These are phyloP conservation scores for Coemansia sp. DNA, from an alignment of 192 early-diverging fungal genomes.

Conservation along the genomic window DNA sequence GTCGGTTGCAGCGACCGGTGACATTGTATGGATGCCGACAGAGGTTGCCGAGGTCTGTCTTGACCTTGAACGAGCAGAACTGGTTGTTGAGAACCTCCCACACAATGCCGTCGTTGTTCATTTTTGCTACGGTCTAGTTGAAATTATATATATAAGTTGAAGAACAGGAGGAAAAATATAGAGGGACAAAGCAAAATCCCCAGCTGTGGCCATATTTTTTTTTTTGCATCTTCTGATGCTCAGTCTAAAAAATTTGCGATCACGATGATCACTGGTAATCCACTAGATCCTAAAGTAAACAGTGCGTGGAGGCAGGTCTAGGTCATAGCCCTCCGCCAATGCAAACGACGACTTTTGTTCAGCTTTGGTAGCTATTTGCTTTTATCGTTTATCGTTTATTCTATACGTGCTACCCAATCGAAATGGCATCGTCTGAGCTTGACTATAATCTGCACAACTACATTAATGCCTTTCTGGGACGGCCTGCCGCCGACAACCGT, in stretches of 20 bases:
- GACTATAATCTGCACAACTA: conserved; percentile 38
- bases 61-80: conserved; percentile 99
- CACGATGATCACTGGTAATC: background rate
- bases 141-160: background rate
- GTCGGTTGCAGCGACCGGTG: conserved; percentile 91
- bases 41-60: conserved; percentile 86
- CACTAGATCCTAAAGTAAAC: background rate
- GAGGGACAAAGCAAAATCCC: background rate
- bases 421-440: conserved; percentile 26
- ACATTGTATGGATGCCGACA: conserved; percentile 97
- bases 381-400: conserved; percentile 5
- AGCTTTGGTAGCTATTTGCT: background rate
- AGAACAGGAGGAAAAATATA: conserved; percentile 2
- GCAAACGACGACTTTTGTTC: background rate
- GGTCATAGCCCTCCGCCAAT: background rate
- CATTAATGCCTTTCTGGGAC: conserved; percentile 43
- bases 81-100: conserved; percentile 96
- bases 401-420: background rate
- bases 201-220: conserved; percentile 7
- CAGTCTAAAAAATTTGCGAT: conserved; percentile 10
- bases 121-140: conserved; percentile 1
- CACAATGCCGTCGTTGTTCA: conserved; percentile 77
- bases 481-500: conserved; percentile 3
- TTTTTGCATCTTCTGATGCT: conserved; percentile 1
- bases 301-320: background rate